These are phyloP conservation scores for Pyrrhoderma noxium DNA, from an alignment of 1,284 basidiomycete species.

Conservation along the genomic window DNA sequence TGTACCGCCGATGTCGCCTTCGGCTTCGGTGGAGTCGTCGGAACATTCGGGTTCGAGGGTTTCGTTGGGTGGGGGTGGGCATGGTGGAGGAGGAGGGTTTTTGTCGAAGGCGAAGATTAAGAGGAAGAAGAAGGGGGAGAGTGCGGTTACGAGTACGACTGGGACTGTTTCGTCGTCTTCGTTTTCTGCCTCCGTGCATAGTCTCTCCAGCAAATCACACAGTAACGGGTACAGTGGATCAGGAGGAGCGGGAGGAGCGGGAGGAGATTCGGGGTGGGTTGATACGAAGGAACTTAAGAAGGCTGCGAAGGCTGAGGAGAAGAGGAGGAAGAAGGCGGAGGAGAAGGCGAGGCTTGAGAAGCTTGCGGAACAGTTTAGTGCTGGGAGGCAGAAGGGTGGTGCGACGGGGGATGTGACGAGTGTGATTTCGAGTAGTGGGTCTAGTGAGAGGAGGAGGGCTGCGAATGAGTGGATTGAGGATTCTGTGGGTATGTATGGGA, in stretches of 20 bases:
- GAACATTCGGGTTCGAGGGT: background rate
- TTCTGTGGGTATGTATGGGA: constrained; percentile 15
- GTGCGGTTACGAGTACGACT: too few species aligned
- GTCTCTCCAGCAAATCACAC: too few species aligned
- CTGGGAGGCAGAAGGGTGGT: constrained; percentile 25
- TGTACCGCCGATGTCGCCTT: too few species aligned
- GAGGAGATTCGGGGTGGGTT: background rate
- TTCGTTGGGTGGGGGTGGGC: background rate
- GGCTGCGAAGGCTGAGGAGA: constrained; percentile 36
- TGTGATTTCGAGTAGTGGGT: background rate
- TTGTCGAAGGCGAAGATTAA: constrained; percentile 6
- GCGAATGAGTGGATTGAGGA: constrained; percentile 19
- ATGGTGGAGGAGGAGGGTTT: background rate
- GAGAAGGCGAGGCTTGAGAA: constrained; percentile 33
- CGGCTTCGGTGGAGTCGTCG: too few species aligned
- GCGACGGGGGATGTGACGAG: constrained; percentile 21
- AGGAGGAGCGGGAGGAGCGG: background rate
- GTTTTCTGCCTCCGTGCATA: too few species aligned
- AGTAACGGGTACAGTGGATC: too few species aligned
- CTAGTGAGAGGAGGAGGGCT: constrained; percentile 4
- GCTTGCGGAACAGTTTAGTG: constrained; percentile 37
- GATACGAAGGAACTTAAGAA: constrained; percentile 21
- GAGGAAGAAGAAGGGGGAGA: constrained; percentile 1
- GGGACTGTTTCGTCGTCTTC: too few species aligned
- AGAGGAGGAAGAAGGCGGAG: constrained; percentile 40